Base-by-base conservation (phyloP, 2,329 filamentous ascomycete genomes). In the Chlorencoelia australis region DNA sequence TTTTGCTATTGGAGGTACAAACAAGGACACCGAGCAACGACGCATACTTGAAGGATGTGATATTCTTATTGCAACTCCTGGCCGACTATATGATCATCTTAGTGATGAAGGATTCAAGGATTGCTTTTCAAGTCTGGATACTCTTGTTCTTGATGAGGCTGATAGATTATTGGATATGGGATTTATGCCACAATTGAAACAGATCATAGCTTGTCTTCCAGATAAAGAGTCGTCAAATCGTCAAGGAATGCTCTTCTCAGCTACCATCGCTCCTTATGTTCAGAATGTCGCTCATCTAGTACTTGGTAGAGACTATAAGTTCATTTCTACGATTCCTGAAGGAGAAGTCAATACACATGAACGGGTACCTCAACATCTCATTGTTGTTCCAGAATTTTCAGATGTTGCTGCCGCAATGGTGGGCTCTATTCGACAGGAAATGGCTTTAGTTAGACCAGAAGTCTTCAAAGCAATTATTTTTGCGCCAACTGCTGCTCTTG, bases 81-180 rank as follows among this genome's bases (percentile, higher is more conserved):
- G 91, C 19, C 81, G 91, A 46, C 65, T 96, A 29, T 48, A 81
- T 51, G 91, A 98, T 56, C 71, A 79, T 46, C 65, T 84, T 17
- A 63, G 82, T 32, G 75, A 82, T 49, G 66, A 74, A 45, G 64
- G 35, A 7, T 36, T 57, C 9, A 33, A 28, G n/a, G 18, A 49
- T 22, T 26, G 38, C 14, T 56, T 56, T 41, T 34, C 44, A 13
- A 79, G 84, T 59, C 80, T 96, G 67, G 82, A 86, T 58, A 93
- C 91, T 49, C 71, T 98, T 30, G 87, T 96, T 46, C 79, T 98
- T 30, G 91, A 98, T 51, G 91, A 98, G 69, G 91, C 91, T 52
- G 91, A 98, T 63, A 84, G 91, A 51, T 95, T 98, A 84, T 73
- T 98, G 57, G 91, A 98, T 65, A 91, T 94, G 68, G 91, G 83